Evolutionary conservation across 805 yeast genomes (phyloP).

Genomic region (Groenewaldozyma tartarivorans): DNA sequence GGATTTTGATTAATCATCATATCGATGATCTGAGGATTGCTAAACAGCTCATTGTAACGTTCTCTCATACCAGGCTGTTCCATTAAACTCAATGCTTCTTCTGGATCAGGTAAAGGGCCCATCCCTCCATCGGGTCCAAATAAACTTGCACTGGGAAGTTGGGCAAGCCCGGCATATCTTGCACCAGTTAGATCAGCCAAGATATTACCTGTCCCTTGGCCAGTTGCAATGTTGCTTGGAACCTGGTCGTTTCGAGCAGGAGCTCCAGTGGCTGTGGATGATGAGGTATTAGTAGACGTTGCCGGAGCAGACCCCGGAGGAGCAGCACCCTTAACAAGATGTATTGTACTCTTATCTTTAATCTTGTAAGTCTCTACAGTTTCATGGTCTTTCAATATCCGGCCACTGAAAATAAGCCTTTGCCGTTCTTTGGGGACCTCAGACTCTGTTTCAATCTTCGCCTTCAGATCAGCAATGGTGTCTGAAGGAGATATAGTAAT

Average conservation of each 20-base stretch:
- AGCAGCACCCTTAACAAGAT: constrained; percentile 75
- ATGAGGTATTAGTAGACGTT: constrained; percentile 17
- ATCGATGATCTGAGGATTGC: constrained; percentile 84
- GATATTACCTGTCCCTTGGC: constrained; percentile 82
- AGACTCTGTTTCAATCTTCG: constrained; percentile 47
- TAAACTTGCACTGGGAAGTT: constrained; percentile 77
- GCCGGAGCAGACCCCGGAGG: constrained; percentile 25
- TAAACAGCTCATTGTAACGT: constrained; percentile 69
- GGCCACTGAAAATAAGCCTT: constrained; percentile 86
- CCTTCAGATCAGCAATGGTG: constrained; percentile 63
- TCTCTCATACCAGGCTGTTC: constrained; percentile 75
- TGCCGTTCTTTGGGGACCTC: constrained; percentile 71
- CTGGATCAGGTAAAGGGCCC: constrained; percentile 68
- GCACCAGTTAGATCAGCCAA: constrained; percentile 91
- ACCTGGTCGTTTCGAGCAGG: constrained; percentile 28
- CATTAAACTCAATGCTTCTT: constrained; percentile 66
- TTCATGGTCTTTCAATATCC: constrained; percentile 80
- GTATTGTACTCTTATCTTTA: constrained; percentile 79
- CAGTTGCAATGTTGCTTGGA: constrained; percentile 79
- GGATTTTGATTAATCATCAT: constrained; percentile 75
- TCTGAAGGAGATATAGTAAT: constrained; percentile 43
- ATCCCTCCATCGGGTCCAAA: constrained; percentile 95
- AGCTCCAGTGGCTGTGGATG: constrained; percentile 18
- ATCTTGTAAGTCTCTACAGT: constrained; percentile 68
- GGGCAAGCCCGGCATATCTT: constrained; percentile 85